Evolutionary conservation across 129 eudicot species (phyloP), one percentile per base, ranked within the genome.

Genomic region (Artemisia tridentata): DNA sequence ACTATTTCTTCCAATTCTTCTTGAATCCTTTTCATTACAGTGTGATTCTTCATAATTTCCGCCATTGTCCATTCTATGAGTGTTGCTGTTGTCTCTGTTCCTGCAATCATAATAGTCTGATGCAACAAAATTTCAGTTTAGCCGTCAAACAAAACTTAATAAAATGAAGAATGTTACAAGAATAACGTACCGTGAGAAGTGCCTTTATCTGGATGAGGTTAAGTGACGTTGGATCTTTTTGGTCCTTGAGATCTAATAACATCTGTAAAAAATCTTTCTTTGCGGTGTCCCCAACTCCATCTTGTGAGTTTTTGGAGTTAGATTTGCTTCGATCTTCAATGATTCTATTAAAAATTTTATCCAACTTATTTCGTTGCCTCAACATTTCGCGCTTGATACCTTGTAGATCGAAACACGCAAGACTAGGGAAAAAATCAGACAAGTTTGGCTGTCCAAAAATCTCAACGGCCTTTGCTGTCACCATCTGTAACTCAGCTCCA

Each of bases 1-100:
- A 72, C 68, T 1, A 60, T 11, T 27, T 59, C 34, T 11, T 17
- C 49, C 48, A 72, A 19, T 60, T 72, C 77, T 29, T 49, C 34
- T 11, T 72, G 77, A 72, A 72, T 20, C 69, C 11, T 72, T 63
- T 29, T 49, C 77, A 72, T 72, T 29, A 72, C 38, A 4, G 29
- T 46, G 3, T 11, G 76, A 14, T 72, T 72, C 12, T 23, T 61
- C 13, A 72, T 45, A 3, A 72, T 59, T 67, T 59, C 13, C 10
- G 8, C 58, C 49, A 23, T 60, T 23, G 48, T 10, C 68, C 76
- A 72, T 62, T 59, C 68, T 45, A 60, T 46, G 5, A 47, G 3
- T 47, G 29, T 59, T 17, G 68, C 11, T 1, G 76, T 72, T 15
- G 76, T 29, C 18, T 72, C 68, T 46, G 76, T 27, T 60, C 76